A percentile compares a stretch with the other conserved stretches of the same genome.
Conservation (phyloP, 1,139 yeast species). For the Yamadazyma taylorii region DNA sequence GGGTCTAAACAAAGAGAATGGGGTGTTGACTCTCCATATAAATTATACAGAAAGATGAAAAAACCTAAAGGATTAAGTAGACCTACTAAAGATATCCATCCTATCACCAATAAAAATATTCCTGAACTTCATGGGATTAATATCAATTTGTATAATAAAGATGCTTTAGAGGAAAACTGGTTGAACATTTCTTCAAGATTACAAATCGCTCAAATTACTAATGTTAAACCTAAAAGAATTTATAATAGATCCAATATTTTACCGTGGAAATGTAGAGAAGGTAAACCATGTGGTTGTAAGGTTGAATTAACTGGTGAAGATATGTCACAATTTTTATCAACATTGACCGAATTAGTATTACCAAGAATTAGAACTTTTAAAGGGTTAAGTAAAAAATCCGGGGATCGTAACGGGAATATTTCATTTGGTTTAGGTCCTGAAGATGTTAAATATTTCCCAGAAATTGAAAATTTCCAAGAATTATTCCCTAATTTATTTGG, state of each 20-base stretch:
- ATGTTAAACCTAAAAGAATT: constrained; percentile 74
- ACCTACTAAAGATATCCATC: constrained; percentile 71
- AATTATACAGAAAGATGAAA: constrained; percentile 70
- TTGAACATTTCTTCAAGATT: constrained; percentile 75
- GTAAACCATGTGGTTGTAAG: constrained; percentile 91
- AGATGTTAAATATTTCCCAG: constrained; percentile 85
- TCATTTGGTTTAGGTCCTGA: constrained; percentile 81
- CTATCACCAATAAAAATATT: constrained; percentile 63
- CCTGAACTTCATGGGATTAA: constrained; percentile 69
- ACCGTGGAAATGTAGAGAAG: constrained; percentile 84
- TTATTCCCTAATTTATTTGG: constrained; percentile 88
- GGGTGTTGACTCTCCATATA: constrained; percentile 90
- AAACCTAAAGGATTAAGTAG: constrained; percentile 67
- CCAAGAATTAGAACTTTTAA: constrained; percentile 89
- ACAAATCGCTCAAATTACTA: constrained; percentile 91
- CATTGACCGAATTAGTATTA: constrained; percentile 86
- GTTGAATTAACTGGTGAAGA: constrained; percentile 76
- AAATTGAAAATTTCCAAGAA: constrained; percentile 88
- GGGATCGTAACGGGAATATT: constrained; percentile 84
- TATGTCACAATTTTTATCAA: constrained; percentile 81
- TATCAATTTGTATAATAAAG: constrained; percentile 75
- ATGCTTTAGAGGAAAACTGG: constrained; percentile 72
- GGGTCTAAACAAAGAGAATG: constrained; percentile 82
- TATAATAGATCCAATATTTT: constrained; percentile 80
- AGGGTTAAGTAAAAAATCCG: constrained; percentile 75